These are phyloP conservation scores for Eucommia ulmoides DNA, from an alignment of 257 asterid species.

Conservation along the genomic window DNA sequence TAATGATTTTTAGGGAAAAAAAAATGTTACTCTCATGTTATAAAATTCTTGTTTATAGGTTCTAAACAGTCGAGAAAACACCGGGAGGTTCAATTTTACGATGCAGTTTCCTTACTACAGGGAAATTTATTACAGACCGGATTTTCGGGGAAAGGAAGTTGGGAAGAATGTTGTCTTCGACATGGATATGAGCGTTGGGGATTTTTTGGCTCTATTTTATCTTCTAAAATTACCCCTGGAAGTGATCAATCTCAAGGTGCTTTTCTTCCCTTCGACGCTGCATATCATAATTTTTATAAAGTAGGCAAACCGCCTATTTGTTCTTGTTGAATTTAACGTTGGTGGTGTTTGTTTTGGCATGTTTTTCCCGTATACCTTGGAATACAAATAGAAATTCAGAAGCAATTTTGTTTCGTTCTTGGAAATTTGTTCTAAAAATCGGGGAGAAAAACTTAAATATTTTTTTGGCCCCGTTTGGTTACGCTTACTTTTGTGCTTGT, in stretches of 20 bases:
- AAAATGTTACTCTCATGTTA: not conserved
- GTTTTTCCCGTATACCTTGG: too few species aligned
- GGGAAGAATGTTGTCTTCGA: conserved; percentile 70
- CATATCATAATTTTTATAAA: too few species aligned
- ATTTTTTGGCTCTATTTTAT: conserved; percentile 70
- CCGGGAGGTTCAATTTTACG: conserved; percentile 58
- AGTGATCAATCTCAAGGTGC: conserved; percentile 64
- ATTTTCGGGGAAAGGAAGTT: conserved; percentile 26
- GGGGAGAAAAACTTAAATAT: too few species aligned
- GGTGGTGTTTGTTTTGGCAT: too few species aligned
- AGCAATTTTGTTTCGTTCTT: too few species aligned
- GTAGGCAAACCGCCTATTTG: too few species aligned
- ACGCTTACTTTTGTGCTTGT: too few species aligned
- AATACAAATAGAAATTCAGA: too few species aligned
- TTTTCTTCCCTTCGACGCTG: not conserved
- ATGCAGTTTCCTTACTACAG: conserved; percentile 43
- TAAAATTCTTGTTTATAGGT: conserved; percentile 29
- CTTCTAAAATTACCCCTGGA: conserved; percentile 68
- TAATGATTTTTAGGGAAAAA: too few species aligned
- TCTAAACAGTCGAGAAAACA: conserved; percentile 34
- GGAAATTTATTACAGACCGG: conserved; percentile 43
- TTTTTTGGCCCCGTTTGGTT: too few species aligned
- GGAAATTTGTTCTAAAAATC: too few species aligned
- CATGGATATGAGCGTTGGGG: conserved; percentile 97
- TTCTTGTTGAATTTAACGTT: too few species aligned